Conservation (phyloP, 2,329 filamentous ascomycete species). For the Alternaria postmessia region DNA sequence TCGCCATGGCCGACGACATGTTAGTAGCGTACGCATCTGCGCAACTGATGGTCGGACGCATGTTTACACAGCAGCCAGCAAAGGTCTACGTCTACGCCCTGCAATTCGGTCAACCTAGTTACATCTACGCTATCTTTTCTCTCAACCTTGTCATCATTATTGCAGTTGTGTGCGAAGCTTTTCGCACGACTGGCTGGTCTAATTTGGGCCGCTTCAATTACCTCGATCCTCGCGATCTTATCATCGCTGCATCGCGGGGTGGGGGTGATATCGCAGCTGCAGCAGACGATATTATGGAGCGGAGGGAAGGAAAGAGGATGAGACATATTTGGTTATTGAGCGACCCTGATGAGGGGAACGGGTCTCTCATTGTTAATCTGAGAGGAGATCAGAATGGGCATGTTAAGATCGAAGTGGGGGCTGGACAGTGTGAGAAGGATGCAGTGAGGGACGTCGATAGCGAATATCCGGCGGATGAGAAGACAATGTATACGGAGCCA, state of each 20-base stretch:
- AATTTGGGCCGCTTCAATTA: slow-evolving; percentile 38
- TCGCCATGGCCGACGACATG: slow-evolving; percentile 41
- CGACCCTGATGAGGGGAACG: slow-evolving; percentile 38
- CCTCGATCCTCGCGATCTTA: slow-evolving; percentile 40
- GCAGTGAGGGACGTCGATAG: neutral
- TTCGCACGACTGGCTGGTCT: slow-evolving; percentile 36
- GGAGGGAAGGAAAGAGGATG: slow-evolving; percentile 18
- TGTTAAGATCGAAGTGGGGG: slow-evolving; percentile 28
- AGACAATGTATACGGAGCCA: slow-evolving; percentile 4
- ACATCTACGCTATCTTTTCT: slow-evolving; percentile 41
- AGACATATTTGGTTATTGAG: slow-evolving; percentile 35
- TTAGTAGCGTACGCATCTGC: slow-evolving; percentile 44
- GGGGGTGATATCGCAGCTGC: slow-evolving; percentile 29
- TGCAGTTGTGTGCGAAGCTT: slow-evolving; percentile 31
- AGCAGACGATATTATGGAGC: slow-evolving; percentile 26
- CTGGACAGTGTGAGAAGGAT: neutral
- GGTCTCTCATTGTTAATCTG: slow-evolving; percentile 29
- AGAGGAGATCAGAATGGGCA: slow-evolving; percentile 29
- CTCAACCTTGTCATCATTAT: slow-evolving; percentile 38
- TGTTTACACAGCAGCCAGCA: slow-evolving; percentile 23
- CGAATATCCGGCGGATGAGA: neutral
- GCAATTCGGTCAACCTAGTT: slow-evolving; percentile 36
- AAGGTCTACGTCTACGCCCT: slow-evolving; percentile 28
- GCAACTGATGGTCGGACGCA: slow-evolving; percentile 45
- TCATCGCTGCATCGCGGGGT: slow-evolving; percentile 36